Percentiles rank a stretch among this genome's conserved stretches.
phyloP scores from a whole-genome alignment of 768 basidiomycete species.

The Podaxis sp. region DNA sequence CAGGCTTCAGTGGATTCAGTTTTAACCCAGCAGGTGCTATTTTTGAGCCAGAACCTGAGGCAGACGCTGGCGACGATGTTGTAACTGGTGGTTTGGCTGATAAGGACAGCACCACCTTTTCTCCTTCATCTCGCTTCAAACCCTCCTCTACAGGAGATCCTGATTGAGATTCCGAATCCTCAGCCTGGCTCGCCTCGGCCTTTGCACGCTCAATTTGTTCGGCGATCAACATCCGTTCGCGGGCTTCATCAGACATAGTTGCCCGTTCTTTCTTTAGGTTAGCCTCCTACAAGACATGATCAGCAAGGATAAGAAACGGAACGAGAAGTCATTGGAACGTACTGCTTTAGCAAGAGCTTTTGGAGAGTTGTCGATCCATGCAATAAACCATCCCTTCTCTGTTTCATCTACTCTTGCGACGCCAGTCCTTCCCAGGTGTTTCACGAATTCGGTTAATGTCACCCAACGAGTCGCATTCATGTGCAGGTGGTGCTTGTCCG shows the following conservation, averaged over 20 bases:
- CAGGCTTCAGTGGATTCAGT: slow-evolving; percentile 57
- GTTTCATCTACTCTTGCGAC: slow-evolving; percentile 94
- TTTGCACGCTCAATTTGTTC: slow-evolving; percentile 93
- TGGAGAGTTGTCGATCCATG: slow-evolving; percentile 96
- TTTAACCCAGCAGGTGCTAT: slow-evolving; percentile 45
- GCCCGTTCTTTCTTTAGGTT: slow-evolving; percentile 88
- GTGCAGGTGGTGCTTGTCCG: slow-evolving; percentile 90
- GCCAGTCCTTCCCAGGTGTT: slow-evolving; percentile 82
- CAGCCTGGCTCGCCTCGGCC: slow-evolving; percentile 36
- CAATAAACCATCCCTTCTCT: slow-evolving; percentile 97
- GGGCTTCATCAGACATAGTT: slow-evolving; percentile 90
- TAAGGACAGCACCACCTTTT: slow-evolving; percentile 75
- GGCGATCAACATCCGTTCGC: slow-evolving; percentile 82
- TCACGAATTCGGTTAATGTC: slow-evolving; percentile 92
- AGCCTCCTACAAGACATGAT: slow-evolving; percentile 51
- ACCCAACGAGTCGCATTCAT: slow-evolving; percentile 99
- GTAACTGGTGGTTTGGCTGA: slow-evolving; percentile 46
- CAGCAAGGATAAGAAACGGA: background rate
- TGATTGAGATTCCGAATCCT: slow-evolving; percentile 8
- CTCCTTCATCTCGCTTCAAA: slow-evolving; percentile 69
- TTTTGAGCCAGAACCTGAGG: slow-evolving; percentile 29
- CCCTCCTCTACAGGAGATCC: slow-evolving; percentile 45
- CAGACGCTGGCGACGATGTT: slow-evolving; percentile 18
- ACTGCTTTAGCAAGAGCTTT: slow-evolving; percentile 90
- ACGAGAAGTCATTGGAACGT: slow-evolving; percentile 18